phyloP scores from a whole-genome alignment of 805 yeast species.

The Zygotorulaspora danielsina region DNA sequence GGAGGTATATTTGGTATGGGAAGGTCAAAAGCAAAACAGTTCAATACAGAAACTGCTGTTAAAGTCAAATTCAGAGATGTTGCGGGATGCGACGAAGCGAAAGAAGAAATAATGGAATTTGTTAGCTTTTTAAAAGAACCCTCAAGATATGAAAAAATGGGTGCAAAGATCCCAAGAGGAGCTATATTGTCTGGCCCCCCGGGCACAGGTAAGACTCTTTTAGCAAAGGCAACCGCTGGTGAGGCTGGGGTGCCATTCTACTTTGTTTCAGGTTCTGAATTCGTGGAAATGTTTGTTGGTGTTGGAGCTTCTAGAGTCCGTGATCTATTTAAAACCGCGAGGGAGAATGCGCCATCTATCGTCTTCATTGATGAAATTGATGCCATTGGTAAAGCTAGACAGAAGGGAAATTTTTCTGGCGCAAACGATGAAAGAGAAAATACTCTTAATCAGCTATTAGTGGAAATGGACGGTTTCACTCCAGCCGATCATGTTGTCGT shows the following conservation, averaged over 20 bases:
- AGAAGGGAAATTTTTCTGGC: slow-evolving; percentile 66
- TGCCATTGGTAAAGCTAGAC: slow-evolving; percentile 94
- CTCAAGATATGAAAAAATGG: slow-evolving; percentile 80
- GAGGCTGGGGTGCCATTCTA: slow-evolving; percentile 98
- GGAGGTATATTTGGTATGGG: slow-evolving; percentile 89
- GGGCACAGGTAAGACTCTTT: slow-evolving; percentile 96
- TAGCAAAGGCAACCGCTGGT: slow-evolving; percentile 98
- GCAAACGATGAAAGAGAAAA: slow-evolving; percentile 97
- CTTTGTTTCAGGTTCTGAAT: slow-evolving; percentile 95
- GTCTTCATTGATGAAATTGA: slow-evolving; percentile 98
- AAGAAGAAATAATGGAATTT: slow-evolving; percentile 96
- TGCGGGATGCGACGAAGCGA: slow-evolving; percentile 96
- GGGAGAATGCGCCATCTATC: slow-evolving; percentile 91
- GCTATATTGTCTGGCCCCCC: slow-evolving; percentile 98
- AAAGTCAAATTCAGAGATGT: slow-evolving; percentile 89
- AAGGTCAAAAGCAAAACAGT: slow-evolving; percentile 83
- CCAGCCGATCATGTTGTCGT: slow-evolving; percentile 91
- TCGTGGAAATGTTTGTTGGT: slow-evolving; percentile 98
- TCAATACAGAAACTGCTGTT: slow-evolving; percentile 88
- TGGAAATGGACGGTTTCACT: slow-evolving; percentile 98
- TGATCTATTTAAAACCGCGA: slow-evolving; percentile 86
- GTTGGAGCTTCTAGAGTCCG: slow-evolving; percentile 98
- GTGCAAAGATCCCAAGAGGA: slow-evolving; percentile 98
- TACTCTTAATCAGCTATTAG: slow-evolving; percentile 89
- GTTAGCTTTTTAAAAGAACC: slow-evolving; percentile 92